These are phyloP conservation scores for Apostasia shenzhenica DNA, from an alignment of 106 monocot genomes.

Conservation along the genomic window DNA sequence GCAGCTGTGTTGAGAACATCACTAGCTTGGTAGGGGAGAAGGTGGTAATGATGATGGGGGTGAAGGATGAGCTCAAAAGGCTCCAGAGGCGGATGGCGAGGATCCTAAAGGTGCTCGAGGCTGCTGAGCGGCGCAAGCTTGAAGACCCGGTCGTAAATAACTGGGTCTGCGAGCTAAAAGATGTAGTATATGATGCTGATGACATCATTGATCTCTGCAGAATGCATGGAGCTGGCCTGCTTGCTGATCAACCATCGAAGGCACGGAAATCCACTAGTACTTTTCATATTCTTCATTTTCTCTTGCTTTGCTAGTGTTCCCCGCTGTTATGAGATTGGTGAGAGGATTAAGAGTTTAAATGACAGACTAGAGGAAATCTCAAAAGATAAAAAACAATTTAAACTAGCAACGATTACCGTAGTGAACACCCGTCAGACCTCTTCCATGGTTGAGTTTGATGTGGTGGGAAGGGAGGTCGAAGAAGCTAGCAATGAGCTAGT, in stretches of 20 bases:
- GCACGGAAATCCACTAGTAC: not conserved
- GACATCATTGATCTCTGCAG: slow-evolving; percentile 12
- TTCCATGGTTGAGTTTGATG: slow-evolving; percentile 5
- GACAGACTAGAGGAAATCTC: slow-evolving; percentile 19
- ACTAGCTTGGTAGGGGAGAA: not conserved
- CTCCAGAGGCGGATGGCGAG: slow-evolving; percentile 2
- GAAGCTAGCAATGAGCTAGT: slow-evolving; percentile 21
- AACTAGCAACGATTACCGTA: not conserved
- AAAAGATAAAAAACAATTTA: not conserved
- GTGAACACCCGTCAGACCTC: slow-evolving; percentile 5
- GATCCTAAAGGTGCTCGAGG: slow-evolving; percentile 2
- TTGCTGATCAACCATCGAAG: not conserved
- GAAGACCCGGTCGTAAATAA: not conserved
- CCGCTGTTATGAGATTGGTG: slow-evolving; percentile 11
- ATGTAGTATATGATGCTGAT: slow-evolving; percentile 5
- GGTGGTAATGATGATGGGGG: slow-evolving; percentile 6
- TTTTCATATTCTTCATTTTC: not conserved
- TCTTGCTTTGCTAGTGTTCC: slow-evolving; percentile 9
- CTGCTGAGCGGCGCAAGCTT: slow-evolving; percentile 4
- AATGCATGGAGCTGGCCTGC: not conserved
- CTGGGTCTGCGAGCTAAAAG: slow-evolving; percentile 9
- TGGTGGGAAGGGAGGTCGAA: slow-evolving; percentile 22
- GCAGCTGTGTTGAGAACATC: not conserved
- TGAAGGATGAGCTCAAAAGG: slow-evolving; percentile 3
- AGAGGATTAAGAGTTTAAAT: slow-evolving; percentile 13